Conservation (phyloP, 176 grass and related monocot genomes). For the Triticum timopheevii region DNA sequence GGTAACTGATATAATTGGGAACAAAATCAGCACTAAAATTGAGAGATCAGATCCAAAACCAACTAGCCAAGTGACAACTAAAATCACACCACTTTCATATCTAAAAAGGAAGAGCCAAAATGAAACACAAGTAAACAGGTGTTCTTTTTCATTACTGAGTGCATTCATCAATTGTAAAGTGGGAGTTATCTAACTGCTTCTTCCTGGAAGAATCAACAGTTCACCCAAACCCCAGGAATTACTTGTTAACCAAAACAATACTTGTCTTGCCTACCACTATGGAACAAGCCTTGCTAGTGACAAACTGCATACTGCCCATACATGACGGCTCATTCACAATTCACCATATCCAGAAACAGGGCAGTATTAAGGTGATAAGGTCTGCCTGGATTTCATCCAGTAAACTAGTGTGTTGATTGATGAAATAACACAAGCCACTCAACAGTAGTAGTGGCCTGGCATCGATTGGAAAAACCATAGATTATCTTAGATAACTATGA, state of each 20-base stretch:
- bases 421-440: neutral
- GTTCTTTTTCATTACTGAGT: neutral
- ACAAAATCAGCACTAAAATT: neutral
- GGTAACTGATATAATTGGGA: neutral
- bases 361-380: neutral
- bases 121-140: neutral
- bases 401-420: neutral
- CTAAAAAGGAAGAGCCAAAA: neutral
- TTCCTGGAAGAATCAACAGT: neutral
- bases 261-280: neutral
- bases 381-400: neutral
- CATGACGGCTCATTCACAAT: neutral
- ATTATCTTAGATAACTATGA: neutral
- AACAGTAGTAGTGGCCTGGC: neutral
- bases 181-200: neutral
- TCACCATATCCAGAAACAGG: neutral
- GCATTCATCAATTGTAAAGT: neutral
- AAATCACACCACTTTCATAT: neutral
- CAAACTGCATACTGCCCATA: neutral
- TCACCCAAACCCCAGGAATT: neutral
- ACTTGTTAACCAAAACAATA: neutral
- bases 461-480: neutral
- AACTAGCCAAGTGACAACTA: neutral
- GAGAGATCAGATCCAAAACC: neutral
- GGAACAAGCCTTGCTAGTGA: neutral